Evolutionary conservation across 768 basidiomycete genomes (phyloP).

Genomic region (Crucibulum laeve): DNA sequence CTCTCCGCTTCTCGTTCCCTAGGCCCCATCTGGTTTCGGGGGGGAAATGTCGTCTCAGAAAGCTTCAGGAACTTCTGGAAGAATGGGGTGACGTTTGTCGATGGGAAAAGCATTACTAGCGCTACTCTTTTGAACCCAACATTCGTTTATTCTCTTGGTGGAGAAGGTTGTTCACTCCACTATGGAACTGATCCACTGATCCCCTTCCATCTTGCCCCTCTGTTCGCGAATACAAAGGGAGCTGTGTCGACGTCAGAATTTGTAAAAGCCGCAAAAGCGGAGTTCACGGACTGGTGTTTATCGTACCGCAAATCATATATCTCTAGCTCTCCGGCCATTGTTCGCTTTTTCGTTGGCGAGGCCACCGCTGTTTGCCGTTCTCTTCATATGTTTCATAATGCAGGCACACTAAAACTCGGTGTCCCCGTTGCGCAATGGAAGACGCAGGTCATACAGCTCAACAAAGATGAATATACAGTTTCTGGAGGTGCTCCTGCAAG

Average conservation of each 20-base stretch:
- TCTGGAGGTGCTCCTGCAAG: conserved; percentile 16
- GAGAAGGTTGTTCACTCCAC: too few relatives aligned
- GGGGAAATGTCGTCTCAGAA: not conserved
- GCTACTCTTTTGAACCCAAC: conserved; percentile 18
- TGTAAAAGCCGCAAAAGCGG: too few relatives aligned
- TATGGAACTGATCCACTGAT: too few relatives aligned
- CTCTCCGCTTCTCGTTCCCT: conserved; percentile 3
- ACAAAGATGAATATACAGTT: conserved; percentile 17
- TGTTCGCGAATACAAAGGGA: too few relatives aligned
- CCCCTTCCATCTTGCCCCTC: too few relatives aligned
- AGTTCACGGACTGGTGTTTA: too few relatives aligned
- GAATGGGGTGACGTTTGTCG: conserved; percentile 22
- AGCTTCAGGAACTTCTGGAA: conserved; percentile 22
- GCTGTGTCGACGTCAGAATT: too few relatives aligned
- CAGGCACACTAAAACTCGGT: conserved; percentile 4
- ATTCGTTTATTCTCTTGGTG: too few relatives aligned
- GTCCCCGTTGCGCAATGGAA: conserved; percentile 21
- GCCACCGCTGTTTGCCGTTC: conserved; percentile 23
- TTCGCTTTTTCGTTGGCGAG: too few relatives aligned
- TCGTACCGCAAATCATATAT: too few relatives aligned
- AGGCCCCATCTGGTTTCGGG: conserved; percentile 3
- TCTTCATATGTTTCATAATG: conserved; percentile 9
- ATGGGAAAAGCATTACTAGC: conserved; percentile 7
- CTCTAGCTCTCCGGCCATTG: too few relatives aligned
- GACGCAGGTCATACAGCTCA: conserved; percentile 18